phyloP scores from a whole-genome alignment of 768 basidiomycete species.

The Auricularia auricula-judae region DNA sequence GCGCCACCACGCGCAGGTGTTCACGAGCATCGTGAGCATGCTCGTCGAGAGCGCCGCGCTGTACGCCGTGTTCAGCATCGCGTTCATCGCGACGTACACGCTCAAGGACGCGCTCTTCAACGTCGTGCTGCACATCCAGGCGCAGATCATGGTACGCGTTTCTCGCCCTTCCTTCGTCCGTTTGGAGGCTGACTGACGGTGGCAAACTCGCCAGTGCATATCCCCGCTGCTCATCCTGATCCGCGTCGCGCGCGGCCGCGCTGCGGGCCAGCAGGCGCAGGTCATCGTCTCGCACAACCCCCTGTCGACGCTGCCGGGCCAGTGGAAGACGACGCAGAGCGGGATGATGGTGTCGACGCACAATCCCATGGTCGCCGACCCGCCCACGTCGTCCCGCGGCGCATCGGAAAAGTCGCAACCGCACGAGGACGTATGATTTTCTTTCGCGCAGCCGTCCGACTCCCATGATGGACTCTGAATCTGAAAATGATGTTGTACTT shows the following conservation, averaged over 20 bases:
- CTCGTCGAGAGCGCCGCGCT: conserved; percentile 4
- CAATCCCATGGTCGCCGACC: too few species aligned
- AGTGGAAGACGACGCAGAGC: too few species aligned
- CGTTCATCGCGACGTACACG: conserved; percentile 2
- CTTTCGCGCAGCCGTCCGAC: too few species aligned
- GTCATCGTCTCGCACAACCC: too few species aligned
- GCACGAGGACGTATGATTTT: too few species aligned
- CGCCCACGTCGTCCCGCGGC: too few species aligned
- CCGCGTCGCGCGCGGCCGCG: conserved; percentile 2
- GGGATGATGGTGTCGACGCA: too few species aligned
- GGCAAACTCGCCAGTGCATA: neutral
- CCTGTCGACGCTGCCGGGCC: too few species aligned
- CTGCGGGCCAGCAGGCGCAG: neutral
- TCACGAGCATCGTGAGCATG: conserved; percentile 1
- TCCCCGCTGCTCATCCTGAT: conserved; percentile 4
- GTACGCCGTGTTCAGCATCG: conserved; percentile 1
- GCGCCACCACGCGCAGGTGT: neutral
- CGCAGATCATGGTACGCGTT: neutral
- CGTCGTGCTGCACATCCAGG: conserved; percentile 3
- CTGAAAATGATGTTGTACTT: too few species aligned
- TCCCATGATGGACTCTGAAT: too few species aligned
- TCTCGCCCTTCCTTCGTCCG: neutral
- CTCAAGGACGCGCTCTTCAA: neutral
- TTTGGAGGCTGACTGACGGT: neutral
- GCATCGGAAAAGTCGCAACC: too few species aligned